phyloP scores from a whole-genome alignment of 2,329 filamentous ascomycete genomes.

The Hymenoscyphus linearis region DNA sequence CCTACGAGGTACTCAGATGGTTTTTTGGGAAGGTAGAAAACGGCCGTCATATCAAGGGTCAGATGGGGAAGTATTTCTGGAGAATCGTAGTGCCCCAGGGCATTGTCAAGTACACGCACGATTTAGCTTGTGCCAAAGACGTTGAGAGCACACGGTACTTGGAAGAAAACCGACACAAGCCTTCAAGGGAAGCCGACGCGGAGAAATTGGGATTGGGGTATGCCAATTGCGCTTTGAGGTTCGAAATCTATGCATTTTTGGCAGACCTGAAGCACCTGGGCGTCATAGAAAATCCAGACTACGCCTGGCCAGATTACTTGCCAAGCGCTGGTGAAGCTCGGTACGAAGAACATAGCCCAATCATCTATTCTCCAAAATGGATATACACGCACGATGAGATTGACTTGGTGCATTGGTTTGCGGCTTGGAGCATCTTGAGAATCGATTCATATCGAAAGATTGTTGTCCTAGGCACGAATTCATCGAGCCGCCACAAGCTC shows the following conservation, averaged over 20 bases:
- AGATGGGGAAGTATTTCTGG: constrained; percentile 14
- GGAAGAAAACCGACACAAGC: constrained; percentile 17
- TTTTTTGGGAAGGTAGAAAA: constrained; percentile 26
- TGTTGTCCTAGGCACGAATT: constrained; percentile 43
- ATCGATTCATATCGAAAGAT: constrained; percentile 50
- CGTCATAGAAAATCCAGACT: neutral
- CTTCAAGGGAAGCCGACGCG: constrained; percentile 23
- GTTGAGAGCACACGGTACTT: constrained; percentile 24
- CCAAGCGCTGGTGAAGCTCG: constrained; percentile 10
- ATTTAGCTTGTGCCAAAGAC: constrained; percentile 28
- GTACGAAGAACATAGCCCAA: constrained; percentile 28
- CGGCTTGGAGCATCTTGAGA: constrained; percentile 48
- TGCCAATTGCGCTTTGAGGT: constrained; percentile 22
- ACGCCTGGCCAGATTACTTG: constrained; percentile 7
- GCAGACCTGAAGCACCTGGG: constrained; percentile 10
- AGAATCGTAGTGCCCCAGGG: constrained; percentile 23
- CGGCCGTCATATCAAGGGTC: constrained; percentile 6
- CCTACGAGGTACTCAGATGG: constrained; percentile 39
- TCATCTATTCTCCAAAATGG: constrained; percentile 42
- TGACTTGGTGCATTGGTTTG: constrained; percentile 59
- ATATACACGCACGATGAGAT: constrained; percentile 57
- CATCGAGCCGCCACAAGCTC: neutral
- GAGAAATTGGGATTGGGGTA: constrained; percentile 22
- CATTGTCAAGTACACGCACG: constrained; percentile 25
- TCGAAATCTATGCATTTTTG: constrained; percentile 16